Conservation (phyloP, 1,139 yeast species). For the Lodderomyces pseudojiufengensis region DNA sequence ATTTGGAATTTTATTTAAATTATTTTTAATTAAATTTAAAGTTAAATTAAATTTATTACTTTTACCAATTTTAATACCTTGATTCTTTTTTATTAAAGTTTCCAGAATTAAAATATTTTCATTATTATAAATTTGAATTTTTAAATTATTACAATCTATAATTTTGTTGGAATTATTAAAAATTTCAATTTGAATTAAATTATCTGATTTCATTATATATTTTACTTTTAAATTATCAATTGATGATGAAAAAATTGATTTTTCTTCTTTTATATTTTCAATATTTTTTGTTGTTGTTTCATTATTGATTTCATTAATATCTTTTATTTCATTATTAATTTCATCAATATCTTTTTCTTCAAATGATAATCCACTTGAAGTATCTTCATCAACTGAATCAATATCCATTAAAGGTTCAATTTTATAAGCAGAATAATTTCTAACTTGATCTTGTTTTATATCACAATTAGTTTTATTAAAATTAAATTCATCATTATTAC, state of each 20-base stretch:
- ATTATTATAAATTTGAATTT: slow-evolving; percentile 29
- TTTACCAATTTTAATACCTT: slow-evolving; percentile 32
- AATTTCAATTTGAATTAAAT: slow-evolving; percentile 31
- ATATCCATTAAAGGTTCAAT: slow-evolving; percentile 19
- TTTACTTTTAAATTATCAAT: slow-evolving; percentile 19
- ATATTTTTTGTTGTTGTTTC: neutral
- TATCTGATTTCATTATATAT: slow-evolving; percentile 29
- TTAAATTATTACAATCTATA: slow-evolving; percentile 32
- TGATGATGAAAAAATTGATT: neutral
- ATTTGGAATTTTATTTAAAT: slow-evolving; percentile 37
- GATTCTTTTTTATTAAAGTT: slow-evolving; percentile 27
- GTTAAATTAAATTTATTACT: slow-evolving; percentile 33
- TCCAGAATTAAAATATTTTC: slow-evolving; percentile 26
- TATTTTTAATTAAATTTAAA: slow-evolving; percentile 18
- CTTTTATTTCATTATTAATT: neutral
- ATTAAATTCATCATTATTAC: slow-evolving; percentile 16
- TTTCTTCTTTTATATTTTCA: neutral
- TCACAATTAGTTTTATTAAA: slow-evolving; percentile 26
- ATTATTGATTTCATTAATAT: neutral
- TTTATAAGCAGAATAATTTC: slow-evolving; percentile 21
- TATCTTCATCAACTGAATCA: slow-evolving; percentile 20
- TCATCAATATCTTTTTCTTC: neutral
- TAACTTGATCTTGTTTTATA: slow-evolving; percentile 25
- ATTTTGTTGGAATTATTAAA: slow-evolving; percentile 25
- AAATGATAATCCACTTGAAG: neutral